phyloP scores from a whole-genome alignment of 2,329 filamentous ascomycete species.

The Microdochium paspali region DNA sequence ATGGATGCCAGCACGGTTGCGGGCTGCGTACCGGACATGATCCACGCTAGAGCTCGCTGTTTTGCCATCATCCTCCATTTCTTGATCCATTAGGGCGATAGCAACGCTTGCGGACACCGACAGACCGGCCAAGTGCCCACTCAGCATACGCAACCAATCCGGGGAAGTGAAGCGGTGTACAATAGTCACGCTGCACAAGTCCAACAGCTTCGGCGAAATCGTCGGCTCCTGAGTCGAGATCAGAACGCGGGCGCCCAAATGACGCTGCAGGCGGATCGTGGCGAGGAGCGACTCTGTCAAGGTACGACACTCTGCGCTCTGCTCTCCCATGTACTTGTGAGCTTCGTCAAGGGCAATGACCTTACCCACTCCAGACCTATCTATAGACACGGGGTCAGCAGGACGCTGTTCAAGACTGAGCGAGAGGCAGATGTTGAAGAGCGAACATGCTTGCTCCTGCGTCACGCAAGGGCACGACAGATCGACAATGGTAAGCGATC shows the following conservation, averaged over 20 bases:
- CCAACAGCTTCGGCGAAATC: slow-evolving; percentile 40
- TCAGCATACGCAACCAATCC: slow-evolving; percentile 43
- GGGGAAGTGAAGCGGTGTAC: slow-evolving; percentile 65
- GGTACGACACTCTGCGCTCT: slow-evolving; percentile 7
- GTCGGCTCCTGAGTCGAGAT: slow-evolving; percentile 69
- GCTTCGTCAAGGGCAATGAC: slow-evolving; percentile 68
- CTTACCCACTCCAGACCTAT: slow-evolving; percentile 29
- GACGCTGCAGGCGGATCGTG: slow-evolving; percentile 61
- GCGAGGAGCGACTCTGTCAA: slow-evolving; percentile 33
- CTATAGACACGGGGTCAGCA: slow-evolving; percentile 8
- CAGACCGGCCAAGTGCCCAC: slow-evolving; percentile 36
- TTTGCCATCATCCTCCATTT: too few relatives aligned
- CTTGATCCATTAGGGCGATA: too few relatives aligned
- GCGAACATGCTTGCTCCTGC: slow-evolving; percentile 53
- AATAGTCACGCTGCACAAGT: slow-evolving; percentile 62
- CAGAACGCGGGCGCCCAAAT: slow-evolving; percentile 55
- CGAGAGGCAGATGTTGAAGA: slow-evolving; percentile 64
- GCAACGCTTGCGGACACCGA: slow-evolving; percentile 8
- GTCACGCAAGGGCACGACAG: slow-evolving; percentile 65
- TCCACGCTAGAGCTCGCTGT: too few relatives aligned
- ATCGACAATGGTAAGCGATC: slow-evolving; percentile 58
- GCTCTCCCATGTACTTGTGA: slow-evolving; percentile 62
- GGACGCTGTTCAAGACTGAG: slow-evolving; percentile 55
- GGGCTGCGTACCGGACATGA: too few relatives aligned
- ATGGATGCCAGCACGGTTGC: slow-evolving; percentile 5